Conservation (phyloP, 345 rosid species). For the Durio zibethinus region DNA sequence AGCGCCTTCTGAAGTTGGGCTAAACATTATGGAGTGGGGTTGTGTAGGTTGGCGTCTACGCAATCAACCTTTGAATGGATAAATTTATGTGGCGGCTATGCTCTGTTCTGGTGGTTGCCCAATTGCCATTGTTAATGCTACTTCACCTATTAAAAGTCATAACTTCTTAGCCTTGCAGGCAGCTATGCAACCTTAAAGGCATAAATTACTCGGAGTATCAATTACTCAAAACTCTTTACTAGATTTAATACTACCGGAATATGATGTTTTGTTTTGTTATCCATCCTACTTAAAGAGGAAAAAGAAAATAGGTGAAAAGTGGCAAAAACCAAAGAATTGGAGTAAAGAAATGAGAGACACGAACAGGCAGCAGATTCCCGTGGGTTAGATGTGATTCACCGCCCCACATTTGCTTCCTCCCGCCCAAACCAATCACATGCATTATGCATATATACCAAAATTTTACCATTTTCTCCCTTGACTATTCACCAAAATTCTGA, state of each 20-base stretch:
- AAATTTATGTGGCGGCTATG: neutral
- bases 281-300: neutral
- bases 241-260: too few relatives aligned
- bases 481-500: neutral
- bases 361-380: slow-evolving; percentile 9
- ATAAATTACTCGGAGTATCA: too few relatives aligned
- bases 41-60: neutral
- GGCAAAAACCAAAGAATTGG: neutral
- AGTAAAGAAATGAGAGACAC: neutral
- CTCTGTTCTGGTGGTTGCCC: neutral
- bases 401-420: slow-evolving; percentile 21
- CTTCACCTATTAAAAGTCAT: neutral
- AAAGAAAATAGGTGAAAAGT: neutral
- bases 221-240: too few relatives aligned
- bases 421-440: slow-evolving; percentile 29
- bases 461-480: slow-evolving; percentile 14
- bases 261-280: too few relatives aligned
- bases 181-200: neutral
- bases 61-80: neutral
- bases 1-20: neutral
- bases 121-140: neutral
- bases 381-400: slow-evolving; percentile 30
- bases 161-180: neutral
- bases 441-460: too few relatives aligned
- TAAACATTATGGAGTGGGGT: neutral